Evolutionary conservation across 2,329 filamentous ascomycete species (phyloP), one percentile per base, ranked within the genome.

Genomic region (Aspergillus cejpii): DNA sequence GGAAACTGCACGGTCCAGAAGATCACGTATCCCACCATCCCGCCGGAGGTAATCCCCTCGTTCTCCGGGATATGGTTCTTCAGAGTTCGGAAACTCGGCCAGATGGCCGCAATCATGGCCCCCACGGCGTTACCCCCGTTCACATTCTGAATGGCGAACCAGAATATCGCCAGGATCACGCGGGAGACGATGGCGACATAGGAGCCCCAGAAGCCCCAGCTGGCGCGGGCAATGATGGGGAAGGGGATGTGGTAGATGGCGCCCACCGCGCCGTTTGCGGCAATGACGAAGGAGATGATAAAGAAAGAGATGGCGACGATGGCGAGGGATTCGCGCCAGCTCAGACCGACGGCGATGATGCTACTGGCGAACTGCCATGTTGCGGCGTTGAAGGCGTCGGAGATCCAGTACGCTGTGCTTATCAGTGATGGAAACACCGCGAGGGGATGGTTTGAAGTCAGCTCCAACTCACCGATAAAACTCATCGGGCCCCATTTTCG

Each of bases 131-230:
- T 76, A 0, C 75, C 79, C 0, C 81, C 81, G 50, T 81, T 82
- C 48, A 79, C 78, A 31, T 77, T 79, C 52, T 84, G 80, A 37
- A 85, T 82, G 0, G 80, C 79, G 42, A 84, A 79, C 83, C 77
- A 80, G 61, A 80, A 78, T 14, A 79, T 59, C 4, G 76, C 76
- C 3, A 79, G 70, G 44, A 79, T 73, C 29, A 71, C 69, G 8
- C 76, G 69, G 0, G 73, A 76, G 6, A 79, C 54, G 41, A 79
- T 75, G 19, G 75, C 70, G 28, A 79, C 65, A 54, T 77, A 77
- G 19, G 72, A 75, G 42, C 76, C 75, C 68, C 72, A 78, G 62
- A 78, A 79, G 0, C 77, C 77, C 68, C 76, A 80, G 39, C 70
- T 73, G 2, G 76, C 74, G 38, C 77, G 73, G 0, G 74, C 72